A percentile compares a stretch with the other conserved stretches of the same genome.
Conservation (phyloP, 257 asterid genomes). For the Solanum peruvianum region DNA sequence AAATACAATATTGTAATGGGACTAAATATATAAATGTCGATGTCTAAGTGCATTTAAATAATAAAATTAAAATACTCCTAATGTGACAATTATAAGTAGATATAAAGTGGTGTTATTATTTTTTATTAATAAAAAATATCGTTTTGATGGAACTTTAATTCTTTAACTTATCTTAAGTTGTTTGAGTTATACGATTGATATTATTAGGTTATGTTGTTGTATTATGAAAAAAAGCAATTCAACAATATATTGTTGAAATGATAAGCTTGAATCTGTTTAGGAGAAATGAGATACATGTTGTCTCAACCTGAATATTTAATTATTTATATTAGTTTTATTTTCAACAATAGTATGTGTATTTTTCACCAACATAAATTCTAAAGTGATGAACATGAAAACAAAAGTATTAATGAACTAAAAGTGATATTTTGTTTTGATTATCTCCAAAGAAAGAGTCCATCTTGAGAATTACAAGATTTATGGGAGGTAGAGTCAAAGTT, state of each 20-base stretch:
- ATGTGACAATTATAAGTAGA: neutral
- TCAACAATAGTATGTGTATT: neutral
- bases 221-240: neutral
- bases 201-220: too few species aligned
- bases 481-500: neutral
- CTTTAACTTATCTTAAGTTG: neutral
- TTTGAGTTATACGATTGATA: too few species aligned
- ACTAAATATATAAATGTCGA: neutral
- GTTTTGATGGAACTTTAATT: neutral
- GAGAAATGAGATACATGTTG: neutral
- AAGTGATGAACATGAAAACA: neutral
- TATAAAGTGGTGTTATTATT: neutral
- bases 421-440: neutral
- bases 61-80: neutral
- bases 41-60: neutral
- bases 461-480: conserved; percentile 14
- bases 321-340: too few species aligned
- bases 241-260: neutral
- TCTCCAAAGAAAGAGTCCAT: conserved; percentile 31
- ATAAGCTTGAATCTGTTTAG: neutral
- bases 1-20: neutral
- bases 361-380: neutral
- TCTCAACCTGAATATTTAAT: too few species aligned
- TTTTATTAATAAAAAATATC: neutral
- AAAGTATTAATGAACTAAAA: neutral